A percentile compares a stretch with the other conserved stretches of the same genome.
Conservation (phyloP, 2,329 filamentous ascomycete species). For the Diplodia seriata region DNA sequence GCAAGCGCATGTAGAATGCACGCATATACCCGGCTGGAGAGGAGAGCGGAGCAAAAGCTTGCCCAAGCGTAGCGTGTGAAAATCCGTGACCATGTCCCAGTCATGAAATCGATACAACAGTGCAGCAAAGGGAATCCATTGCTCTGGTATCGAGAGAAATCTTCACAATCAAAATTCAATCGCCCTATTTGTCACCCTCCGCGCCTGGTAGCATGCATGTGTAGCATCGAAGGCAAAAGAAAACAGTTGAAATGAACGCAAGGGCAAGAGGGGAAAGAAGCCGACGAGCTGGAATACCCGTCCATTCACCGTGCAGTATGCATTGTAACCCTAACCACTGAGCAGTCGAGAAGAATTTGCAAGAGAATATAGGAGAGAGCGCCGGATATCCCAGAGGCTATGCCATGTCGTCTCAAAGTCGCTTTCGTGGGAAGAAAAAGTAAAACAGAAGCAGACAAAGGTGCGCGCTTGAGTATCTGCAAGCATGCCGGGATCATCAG, state of each 20-base stretch:
- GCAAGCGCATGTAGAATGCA: neutral
- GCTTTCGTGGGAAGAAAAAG: conserved; percentile 5
- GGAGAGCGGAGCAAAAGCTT: neutral
- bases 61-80: too few relatives aligned
- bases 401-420: conserved; percentile 5
- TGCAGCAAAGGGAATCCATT: too few relatives aligned
- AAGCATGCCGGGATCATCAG: neutral
- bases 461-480: conserved; percentile 15
- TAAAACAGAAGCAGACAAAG: neutral
- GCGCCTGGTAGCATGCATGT: neutral
- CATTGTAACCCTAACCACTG: too few relatives aligned
- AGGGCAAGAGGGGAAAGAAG: too few relatives aligned
- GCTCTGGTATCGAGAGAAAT: too few relatives aligned
- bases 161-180: neutral
- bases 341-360: too few relatives aligned
- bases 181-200: neutral
- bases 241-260: neutral
- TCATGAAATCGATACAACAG: neutral
- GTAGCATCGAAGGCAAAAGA: neutral
- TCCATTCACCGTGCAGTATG: too few relatives aligned
- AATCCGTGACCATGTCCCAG: neutral
- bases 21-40: conserved; percentile 19
- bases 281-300: neutral
- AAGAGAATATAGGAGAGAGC: too few relatives aligned
- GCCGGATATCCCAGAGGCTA: too few relatives aligned